These are phyloP conservation scores for Solioccasus polychromus DNA, from an alignment of 768 basidiomycete species.

Conservation along the genomic window DNA sequence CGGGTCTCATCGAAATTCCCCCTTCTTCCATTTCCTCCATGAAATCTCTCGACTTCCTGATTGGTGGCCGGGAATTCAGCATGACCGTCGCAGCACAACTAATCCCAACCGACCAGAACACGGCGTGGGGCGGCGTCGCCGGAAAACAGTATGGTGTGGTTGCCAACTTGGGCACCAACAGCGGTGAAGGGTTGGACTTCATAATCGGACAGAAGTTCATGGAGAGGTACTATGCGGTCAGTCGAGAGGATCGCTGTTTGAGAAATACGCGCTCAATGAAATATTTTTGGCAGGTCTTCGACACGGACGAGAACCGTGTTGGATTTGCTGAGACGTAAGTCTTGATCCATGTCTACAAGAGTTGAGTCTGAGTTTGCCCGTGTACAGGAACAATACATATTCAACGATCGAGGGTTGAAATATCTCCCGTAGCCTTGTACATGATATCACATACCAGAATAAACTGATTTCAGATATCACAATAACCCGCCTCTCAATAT, in stretches of 20 bases:
- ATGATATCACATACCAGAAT: too few relatives aligned
- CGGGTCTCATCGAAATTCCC: constrained; percentile 18
- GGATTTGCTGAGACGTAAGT: constrained; percentile 26
- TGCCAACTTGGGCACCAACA: neutral
- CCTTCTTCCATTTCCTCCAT: constrained; percentile 12
- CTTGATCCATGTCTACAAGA: neutral
- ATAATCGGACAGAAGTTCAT: constrained; percentile 13
- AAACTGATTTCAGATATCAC: too few relatives aligned
- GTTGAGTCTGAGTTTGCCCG: neutral
- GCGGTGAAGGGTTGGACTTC: constrained; percentile 11
- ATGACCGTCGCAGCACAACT: constrained; percentile 23
- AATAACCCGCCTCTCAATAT: too few relatives aligned
- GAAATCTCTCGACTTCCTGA: constrained; percentile 13
- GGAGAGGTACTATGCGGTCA: constrained; percentile 13
- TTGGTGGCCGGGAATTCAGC: constrained; percentile 5
- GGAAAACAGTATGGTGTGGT: constrained; percentile 13
- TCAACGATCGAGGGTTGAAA: constrained; percentile 1
- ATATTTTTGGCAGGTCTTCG: constrained; percentile 15
- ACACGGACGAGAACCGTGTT: constrained; percentile 15
- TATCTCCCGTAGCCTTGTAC: neutral
- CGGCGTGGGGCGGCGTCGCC: constrained; percentile 8
- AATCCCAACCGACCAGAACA: constrained; percentile 16
- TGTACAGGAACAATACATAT: constrained; percentile 21
- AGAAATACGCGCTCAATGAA: neutral
- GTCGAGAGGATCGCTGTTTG: neutral